Conservation (phyloP, 371 early-diverging fungal species). For the Apophysomyces ossiformis region DNA sequence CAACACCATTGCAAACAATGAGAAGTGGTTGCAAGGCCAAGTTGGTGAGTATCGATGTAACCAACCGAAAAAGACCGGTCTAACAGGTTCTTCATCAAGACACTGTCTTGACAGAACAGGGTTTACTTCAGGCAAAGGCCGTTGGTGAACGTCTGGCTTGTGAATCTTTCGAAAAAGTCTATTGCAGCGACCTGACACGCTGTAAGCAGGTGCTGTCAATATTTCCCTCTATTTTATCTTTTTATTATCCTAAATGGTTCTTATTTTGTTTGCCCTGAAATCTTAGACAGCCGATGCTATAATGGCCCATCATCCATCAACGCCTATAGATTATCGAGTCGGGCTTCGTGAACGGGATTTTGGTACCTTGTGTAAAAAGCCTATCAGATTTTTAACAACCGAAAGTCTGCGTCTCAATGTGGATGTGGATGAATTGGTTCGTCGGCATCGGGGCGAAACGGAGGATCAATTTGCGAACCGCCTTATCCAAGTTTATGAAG, state of each 20-base stretch:
- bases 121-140: conserved; percentile 35
- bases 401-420: conserved; percentile 16
- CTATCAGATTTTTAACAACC: conserved; percentile 14
- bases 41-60: conserved; percentile 24
- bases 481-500: conserved; percentile 26
- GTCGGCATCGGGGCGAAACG: conserved; percentile 33
- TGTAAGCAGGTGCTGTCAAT: conserved; percentile 40
- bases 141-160: conserved; percentile 36
- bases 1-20: conserved; percentile 50
- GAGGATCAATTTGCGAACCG: conserved; percentile 23
- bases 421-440: conserved; percentile 20
- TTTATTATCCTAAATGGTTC: background rate
- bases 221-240: background rate
- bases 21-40: conserved; percentile 51
- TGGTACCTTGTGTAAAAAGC: conserved; percentile 33
- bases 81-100: conserved; percentile 22
- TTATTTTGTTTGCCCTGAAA: background rate
- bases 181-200: conserved; percentile 43
- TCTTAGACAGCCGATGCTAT: conserved; percentile 37
- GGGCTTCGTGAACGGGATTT: conserved; percentile 41
- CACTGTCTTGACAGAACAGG: conserved; percentile 36
- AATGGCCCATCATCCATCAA: conserved; percentile 19
- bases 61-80: background rate
- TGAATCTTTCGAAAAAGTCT: conserved; percentile 31
- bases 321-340: conserved; percentile 21